phyloP scores from a whole-genome alignment of 352 stramenopile genomes.

The Globisporangium polare region DNA sequence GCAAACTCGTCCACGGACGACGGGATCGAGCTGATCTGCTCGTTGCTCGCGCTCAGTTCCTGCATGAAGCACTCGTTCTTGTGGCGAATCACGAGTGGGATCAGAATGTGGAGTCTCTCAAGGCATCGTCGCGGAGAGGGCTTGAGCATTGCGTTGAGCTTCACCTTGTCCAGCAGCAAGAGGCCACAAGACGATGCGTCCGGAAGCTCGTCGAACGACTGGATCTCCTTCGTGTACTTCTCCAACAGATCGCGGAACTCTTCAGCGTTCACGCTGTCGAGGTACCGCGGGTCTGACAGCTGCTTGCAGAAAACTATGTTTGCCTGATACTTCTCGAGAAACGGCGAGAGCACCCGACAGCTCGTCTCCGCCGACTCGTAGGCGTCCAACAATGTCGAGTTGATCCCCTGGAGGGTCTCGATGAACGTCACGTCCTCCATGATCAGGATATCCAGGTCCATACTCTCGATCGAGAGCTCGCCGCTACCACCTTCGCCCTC shows the following conservation, averaged over 20 bases:
- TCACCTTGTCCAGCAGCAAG: slow-evolving; percentile 52
- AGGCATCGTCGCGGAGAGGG: slow-evolving; percentile 64
- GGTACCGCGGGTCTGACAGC: slow-evolving; percentile 25
- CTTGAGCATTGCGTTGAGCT: slow-evolving; percentile 58
- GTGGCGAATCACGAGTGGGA: slow-evolving; percentile 53
- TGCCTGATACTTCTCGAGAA: slow-evolving; percentile 64
- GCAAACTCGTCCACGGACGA: slow-evolving; percentile 70
- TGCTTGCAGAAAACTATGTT: slow-evolving; percentile 63
- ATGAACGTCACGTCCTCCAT: slow-evolving; percentile 67
- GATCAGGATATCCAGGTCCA: slow-evolving; percentile 79
- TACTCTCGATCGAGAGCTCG: slow-evolving; percentile 37
- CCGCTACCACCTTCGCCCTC: slow-evolving; percentile 22
- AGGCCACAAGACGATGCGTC: slow-evolving; percentile 46
- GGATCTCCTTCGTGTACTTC: slow-evolving; percentile 59
- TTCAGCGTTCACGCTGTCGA: slow-evolving; percentile 34
- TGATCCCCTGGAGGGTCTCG: slow-evolving; percentile 50
- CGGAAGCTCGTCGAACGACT: slow-evolving; percentile 44
- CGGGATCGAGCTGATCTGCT: slow-evolving; percentile 68
- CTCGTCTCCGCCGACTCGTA: slow-evolving; percentile 53
- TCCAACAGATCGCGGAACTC: slow-evolving; percentile 57
- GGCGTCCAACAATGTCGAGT: slow-evolving; percentile 46
- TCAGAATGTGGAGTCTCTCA: slow-evolving; percentile 45
- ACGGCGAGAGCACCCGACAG: slow-evolving; percentile 57
- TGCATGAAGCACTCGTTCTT: slow-evolving; percentile 59
- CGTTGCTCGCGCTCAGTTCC: slow-evolving; percentile 49